phyloP scores from a whole-genome alignment of 306 rosid species.

The Prunus mongolica region DNA sequence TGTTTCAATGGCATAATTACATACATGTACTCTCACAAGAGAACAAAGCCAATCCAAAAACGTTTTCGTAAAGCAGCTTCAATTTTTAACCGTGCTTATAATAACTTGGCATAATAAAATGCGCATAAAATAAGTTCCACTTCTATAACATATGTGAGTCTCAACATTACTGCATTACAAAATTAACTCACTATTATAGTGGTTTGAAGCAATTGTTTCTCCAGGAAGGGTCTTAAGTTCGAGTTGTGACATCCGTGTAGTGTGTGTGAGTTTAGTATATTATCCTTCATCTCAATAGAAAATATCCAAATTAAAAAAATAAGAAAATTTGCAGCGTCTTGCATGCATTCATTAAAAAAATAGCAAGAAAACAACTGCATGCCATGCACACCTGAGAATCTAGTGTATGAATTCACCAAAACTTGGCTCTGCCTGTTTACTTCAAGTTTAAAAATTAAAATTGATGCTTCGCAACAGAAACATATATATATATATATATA shows the following conservation, averaged over 20 bases:
- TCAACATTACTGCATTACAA: neutral
- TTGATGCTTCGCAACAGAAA: constrained; percentile 14
- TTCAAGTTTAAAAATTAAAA: neutral
- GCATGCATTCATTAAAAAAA: constrained; percentile 35
- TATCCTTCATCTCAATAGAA: too few species aligned
- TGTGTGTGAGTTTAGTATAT: too few species aligned
- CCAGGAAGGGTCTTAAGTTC: fast-evolving
- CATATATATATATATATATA: neutral
- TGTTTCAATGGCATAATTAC: neutral
- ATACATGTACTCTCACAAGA: neutral
- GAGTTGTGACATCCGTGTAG: fast-evolving
- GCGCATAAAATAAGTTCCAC: neutral
- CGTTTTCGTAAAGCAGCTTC: too few species aligned
- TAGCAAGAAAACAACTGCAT: constrained; percentile 45
- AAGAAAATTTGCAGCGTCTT: constrained; percentile 11
- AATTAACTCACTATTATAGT: too few species aligned
- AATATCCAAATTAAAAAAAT: too few species aligned
- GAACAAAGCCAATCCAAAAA: too few species aligned
- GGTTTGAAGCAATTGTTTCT: too few species aligned
- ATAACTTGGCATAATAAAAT: neutral
- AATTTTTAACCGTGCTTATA: neutral
- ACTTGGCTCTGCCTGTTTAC: constrained; percentile 10
- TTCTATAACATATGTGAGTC: neutral
- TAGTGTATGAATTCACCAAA: constrained; percentile 15
- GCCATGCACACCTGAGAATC: constrained; percentile 50